Evolutionary conservation across 208 protist species (phyloP).

Genomic region (Plasmodiophora brassicae): DNA sequence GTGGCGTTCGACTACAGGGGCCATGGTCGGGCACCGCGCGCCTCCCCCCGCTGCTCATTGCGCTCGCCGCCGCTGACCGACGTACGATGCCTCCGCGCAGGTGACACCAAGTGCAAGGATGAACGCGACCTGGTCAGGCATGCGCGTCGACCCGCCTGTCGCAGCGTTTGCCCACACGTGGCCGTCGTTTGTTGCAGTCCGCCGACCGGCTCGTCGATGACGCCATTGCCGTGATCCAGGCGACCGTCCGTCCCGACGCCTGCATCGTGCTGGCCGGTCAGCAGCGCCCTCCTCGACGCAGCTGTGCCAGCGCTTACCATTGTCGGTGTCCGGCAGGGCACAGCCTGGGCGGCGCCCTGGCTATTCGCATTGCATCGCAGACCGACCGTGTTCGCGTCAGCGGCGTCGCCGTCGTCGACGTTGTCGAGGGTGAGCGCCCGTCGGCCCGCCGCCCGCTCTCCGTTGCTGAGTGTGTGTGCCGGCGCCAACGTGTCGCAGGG

Average conservation of each 20-base stretch:
- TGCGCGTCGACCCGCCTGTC: too few species aligned
- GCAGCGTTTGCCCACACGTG: not conserved
- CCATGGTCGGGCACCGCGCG: not conserved
- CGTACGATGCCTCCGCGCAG: too few species aligned
- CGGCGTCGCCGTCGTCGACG: not conserved
- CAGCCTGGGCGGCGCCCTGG: not conserved
- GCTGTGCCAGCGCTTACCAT: too few species aligned
- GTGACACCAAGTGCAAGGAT: not conserved
- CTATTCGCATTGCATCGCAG: not conserved
- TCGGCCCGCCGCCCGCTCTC: too few species aligned
- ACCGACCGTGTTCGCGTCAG: not conserved
- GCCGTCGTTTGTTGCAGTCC: not conserved
- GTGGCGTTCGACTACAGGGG: conserved; percentile 7
- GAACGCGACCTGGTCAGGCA: not conserved
- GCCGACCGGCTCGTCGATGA: not conserved
- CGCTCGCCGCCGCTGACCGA: too few species aligned
- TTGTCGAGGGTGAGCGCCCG: conserved; percentile 24
- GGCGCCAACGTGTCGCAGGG: not conserved
- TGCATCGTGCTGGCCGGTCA: not conserved
- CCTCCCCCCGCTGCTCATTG: too few species aligned
- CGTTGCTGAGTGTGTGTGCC: too few species aligned
- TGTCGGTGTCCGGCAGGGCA: not conserved
- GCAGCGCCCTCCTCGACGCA: not conserved
- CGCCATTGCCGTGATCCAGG: not conserved
- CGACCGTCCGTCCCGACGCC: not conserved